phyloP scores from a whole-genome alignment of 495 filamentous ascomycete species.

The Aspergillus affinis region DNA sequence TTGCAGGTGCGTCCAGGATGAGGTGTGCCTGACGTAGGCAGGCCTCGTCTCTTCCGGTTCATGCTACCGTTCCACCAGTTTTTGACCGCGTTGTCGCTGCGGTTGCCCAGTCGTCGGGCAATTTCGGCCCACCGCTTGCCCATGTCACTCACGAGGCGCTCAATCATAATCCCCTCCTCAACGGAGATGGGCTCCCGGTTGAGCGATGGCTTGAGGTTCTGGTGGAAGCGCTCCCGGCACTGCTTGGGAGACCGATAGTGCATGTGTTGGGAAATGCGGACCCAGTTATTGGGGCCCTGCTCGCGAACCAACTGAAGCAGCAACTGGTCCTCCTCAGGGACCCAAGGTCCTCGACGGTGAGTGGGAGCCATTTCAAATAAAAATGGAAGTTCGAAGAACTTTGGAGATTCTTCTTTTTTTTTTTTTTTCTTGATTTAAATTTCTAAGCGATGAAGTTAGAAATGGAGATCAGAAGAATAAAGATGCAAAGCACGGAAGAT shows the following conservation, averaged over 20 bases:
- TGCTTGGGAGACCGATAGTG: constrained; percentile 86
- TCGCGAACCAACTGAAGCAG: constrained; percentile 71
- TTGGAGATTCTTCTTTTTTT: constrained; percentile 2
- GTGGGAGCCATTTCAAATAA: constrained; percentile 41
- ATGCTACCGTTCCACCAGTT: constrained; percentile 99
- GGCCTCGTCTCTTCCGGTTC: constrained; percentile 65
- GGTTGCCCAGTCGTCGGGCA: constrained; percentile 76
- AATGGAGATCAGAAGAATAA: not conserved
- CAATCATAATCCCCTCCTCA: constrained; percentile 83
- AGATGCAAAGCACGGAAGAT: not conserved
- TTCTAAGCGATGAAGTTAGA: constrained; percentile 8
- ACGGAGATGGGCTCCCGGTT: constrained; percentile 91
- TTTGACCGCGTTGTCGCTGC: constrained; percentile 97
- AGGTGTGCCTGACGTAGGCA: constrained; percentile 36
- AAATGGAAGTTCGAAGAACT: not conserved
- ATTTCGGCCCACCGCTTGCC: constrained; percentile 97
- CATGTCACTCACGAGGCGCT: constrained; percentile 74
- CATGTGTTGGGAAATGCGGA: constrained; percentile 77
- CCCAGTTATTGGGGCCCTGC: constrained; percentile 89
- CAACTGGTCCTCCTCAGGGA: constrained; percentile 71
- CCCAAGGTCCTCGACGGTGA: constrained; percentile 87
- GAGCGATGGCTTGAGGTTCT: constrained; percentile 88
- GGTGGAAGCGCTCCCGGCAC: constrained; percentile 92
- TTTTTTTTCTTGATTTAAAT: not conserved
- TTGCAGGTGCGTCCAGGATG: constrained; percentile 37